Evolutionary conservation across 257 asterid species (phyloP).

Genomic region (Asclepias syriaca): DNA sequence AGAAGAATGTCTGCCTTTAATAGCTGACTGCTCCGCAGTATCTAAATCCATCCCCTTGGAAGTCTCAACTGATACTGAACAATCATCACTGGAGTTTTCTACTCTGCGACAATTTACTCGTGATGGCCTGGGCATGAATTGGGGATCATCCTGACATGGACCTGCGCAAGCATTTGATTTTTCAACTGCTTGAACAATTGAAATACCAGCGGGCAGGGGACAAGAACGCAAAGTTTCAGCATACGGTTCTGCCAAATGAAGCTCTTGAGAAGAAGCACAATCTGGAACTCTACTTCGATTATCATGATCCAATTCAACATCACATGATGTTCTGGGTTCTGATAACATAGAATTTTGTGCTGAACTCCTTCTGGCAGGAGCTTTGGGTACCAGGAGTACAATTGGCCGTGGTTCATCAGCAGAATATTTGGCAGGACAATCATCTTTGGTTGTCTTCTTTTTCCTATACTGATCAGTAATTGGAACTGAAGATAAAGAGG

Average conservation of each 20-base stretch:
- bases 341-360: conserved; percentile 38
- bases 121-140: conserved; percentile 24
- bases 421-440: conserved; percentile 20
- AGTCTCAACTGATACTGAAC: conserved; percentile 29
- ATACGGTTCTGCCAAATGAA: conserved; percentile 27
- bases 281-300: conserved; percentile 37
- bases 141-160: conserved; percentile 22
- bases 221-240: conserved; percentile 51
- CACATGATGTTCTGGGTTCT: conserved; percentile 41
- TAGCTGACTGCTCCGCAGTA: conserved; percentile 28
- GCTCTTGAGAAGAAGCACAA: conserved; percentile 45
- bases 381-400: conserved; percentile 41
- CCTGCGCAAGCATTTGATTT: conserved; percentile 24
- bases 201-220: conserved; percentile 44
- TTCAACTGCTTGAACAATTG: conserved; percentile 23
- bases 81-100: conserved; percentile 24
- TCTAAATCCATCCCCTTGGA: conserved; percentile 30
- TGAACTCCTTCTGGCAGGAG: conserved; percentile 29
- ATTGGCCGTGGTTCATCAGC: conserved; percentile 34
- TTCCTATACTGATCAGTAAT: conserved; percentile 23
- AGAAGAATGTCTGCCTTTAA: conserved; percentile 60
- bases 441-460: conserved; percentile 21
- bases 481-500: conserved; percentile 25
- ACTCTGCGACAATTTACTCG: conserved; percentile 27
- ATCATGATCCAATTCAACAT: conserved; percentile 35